Evolutionary conservation across 441 rosid species (phyloP).

Genomic region (Croton setiger): DNA sequence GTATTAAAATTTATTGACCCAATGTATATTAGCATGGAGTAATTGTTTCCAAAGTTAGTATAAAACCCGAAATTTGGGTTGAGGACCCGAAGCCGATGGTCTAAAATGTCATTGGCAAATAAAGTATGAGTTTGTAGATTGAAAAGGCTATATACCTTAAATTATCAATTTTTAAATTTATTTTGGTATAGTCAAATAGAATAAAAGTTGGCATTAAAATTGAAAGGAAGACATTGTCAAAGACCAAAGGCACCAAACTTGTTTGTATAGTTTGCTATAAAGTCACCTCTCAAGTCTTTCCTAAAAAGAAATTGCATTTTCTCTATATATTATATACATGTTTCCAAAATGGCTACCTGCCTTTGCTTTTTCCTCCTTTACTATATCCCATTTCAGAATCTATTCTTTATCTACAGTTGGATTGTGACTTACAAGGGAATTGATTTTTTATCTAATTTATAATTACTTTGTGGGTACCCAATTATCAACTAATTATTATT

Average conservation of each 20-base stretch:
- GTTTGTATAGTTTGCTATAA: constrained; percentile 9
- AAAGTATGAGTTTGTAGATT: background rate
- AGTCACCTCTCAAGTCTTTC: constrained; percentile 11
- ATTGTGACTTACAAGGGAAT: background rate
- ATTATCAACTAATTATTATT: constrained; percentile 7
- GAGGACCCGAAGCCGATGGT: no score
- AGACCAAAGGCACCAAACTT: constrained; percentile 5
- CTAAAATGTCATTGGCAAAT: no score
- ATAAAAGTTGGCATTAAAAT: background rate
- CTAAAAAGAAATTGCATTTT: constrained; percentile 9
- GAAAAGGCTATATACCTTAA: background rate
- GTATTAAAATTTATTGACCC: no score
- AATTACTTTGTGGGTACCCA: constrained; percentile 15
- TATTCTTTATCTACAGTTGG: background rate
- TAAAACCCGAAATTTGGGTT: no score
- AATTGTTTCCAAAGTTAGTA: no score
- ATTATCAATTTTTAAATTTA: no score
- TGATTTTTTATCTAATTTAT: no score
- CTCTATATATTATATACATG: background rate
- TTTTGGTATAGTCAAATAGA: constrained; percentile 4
- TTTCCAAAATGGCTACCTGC: constrained; percentile 10
- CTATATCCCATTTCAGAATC: background rate
- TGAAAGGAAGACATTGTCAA: constrained; percentile 13
- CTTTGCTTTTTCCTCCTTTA: background rate
- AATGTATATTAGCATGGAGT: no score